These are phyloP conservation scores for Colletotrichum chrysophilum DNA, from an alignment of 2,329 filamentous ascomycete species.

Conservation along the genomic window DNA sequence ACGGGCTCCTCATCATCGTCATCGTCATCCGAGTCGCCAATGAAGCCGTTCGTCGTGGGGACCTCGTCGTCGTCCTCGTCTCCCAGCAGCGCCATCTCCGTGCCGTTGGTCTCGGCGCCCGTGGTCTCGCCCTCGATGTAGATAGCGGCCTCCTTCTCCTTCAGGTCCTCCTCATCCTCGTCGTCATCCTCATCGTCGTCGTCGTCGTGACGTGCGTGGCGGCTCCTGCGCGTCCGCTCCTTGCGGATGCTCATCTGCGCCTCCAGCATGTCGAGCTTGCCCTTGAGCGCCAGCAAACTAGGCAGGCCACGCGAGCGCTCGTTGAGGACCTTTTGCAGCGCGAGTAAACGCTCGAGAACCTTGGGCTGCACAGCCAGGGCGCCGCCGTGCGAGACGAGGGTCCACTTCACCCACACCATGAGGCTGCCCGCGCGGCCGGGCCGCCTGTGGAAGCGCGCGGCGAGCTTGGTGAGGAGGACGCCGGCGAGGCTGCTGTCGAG, in stretches of 20 bases:
- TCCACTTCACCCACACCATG: slow-evolving; percentile 97
- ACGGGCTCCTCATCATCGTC: slow-evolving; percentile 45
- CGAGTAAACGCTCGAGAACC: slow-evolving; percentile 76
- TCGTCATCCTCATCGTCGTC: slow-evolving; percentile 59
- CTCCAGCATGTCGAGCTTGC: slow-evolving; percentile 93
- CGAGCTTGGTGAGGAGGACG: slow-evolving; percentile 79
- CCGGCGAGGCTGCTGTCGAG: slow-evolving; percentile 86
- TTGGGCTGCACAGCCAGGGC: slow-evolving; percentile 88
- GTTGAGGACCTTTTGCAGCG: slow-evolving; percentile 85
- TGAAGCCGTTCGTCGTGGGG: slow-evolving; percentile 57
- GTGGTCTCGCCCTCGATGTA: slow-evolving; percentile 81
- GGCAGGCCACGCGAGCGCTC: slow-evolving; percentile 84
- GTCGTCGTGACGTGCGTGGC: slow-evolving; percentile 38
- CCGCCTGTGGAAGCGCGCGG: slow-evolving; percentile 83
- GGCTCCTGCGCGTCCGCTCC: slow-evolving; percentile 60
- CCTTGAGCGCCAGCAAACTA: slow-evolving; percentile 86
- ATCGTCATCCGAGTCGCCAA: slow-evolving; percentile 65
- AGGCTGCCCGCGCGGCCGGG: slow-evolving; percentile 89
- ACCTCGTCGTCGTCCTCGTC: slow-evolving; percentile 65
- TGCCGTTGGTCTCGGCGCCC: slow-evolving; percentile 36
- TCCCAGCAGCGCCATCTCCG: slow-evolving; percentile 41
- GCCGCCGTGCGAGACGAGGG: slow-evolving; percentile 88
- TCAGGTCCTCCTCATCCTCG: slow-evolving; percentile 61
- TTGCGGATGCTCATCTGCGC: slow-evolving; percentile 84
- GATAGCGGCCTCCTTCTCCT: slow-evolving; percentile 56